phyloP scores from a whole-genome alignment of 441 rosid genomes.

The Caryocar brasiliense region DNA sequence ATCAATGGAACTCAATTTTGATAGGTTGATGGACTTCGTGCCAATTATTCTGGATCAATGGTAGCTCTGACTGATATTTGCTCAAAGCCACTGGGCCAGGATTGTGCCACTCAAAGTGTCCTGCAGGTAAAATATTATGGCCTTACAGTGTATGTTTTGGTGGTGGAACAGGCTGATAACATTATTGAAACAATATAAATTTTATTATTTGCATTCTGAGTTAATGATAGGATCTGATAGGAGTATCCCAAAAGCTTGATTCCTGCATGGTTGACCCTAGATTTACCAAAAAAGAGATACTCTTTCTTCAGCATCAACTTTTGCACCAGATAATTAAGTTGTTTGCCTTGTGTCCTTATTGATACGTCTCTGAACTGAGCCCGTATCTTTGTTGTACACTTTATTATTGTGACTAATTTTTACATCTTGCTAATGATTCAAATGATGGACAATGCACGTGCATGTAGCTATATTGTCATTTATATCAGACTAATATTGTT shows the following conservation, averaged over 20 bases:
- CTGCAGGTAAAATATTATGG: constrained; percentile 59
- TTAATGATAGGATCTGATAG: too few species aligned
- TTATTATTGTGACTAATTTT: not conserved
- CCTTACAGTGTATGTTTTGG: not conserved
- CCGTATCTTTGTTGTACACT: too few species aligned
- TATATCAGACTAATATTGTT: not conserved
- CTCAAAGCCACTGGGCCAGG: constrained; percentile 84
- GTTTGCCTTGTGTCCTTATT: too few species aligned
- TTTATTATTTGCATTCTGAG: too few species aligned
- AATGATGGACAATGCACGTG: not conserved
- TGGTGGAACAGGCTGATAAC: not conserved
- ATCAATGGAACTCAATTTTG: constrained; percentile 8
- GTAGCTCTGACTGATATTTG: constrained; percentile 85
- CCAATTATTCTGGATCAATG: constrained; percentile 76
- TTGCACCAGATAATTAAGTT: too few species aligned
- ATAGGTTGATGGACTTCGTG: constrained; percentile 81
- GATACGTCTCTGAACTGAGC: too few species aligned
- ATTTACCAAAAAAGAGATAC: too few species aligned
- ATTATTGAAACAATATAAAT: constrained; percentile 1
- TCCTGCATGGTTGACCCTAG: too few species aligned
- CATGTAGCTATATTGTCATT: not conserved
- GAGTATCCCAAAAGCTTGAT: too few species aligned
- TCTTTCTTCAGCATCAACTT: too few species aligned
- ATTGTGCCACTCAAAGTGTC: constrained; percentile 93
- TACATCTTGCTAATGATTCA: not conserved